Percentiles rank a stretch among this genome's conserved stretches.
Conservation (phyloP, 2,329 filamentous ascomycete species). For the Aureobasidium sp. region DNA sequence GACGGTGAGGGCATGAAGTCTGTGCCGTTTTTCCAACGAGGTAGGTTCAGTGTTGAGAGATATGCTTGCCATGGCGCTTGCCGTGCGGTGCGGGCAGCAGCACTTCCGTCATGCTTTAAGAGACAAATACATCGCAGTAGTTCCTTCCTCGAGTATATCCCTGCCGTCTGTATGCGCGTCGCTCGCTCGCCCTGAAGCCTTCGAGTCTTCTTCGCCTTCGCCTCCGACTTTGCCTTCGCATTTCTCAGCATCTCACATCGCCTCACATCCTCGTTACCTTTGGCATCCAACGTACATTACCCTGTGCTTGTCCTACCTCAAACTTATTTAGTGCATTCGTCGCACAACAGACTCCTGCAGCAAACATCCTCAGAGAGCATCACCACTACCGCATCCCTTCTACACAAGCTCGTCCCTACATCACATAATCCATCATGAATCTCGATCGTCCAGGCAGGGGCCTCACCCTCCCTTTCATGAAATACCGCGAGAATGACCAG, state of each 20-base stretch:
- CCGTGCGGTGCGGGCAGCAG: constrained; percentile 2
- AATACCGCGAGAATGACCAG: constrained; percentile 17
- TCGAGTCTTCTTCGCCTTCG: constrained; percentile 3
- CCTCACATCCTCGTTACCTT: constrained; percentile 6
- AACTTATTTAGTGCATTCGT: neutral
- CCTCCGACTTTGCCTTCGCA: neutral
- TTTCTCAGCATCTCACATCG: neutral
- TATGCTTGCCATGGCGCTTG: neutral
- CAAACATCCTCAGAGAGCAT: constrained; percentile 3
- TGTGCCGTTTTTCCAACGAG: constrained; percentile 1
- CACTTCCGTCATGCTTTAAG: neutral
- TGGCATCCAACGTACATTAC: neutral
- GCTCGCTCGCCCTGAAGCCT: neutral
- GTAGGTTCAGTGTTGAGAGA: neutral
- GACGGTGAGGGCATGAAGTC: neutral
- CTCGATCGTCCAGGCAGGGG: constrained; percentile 31
- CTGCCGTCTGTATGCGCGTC: constrained; percentile 9
- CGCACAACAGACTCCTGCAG: constrained; percentile 5
- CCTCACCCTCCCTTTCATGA: constrained; percentile 35
- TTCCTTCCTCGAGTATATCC: neutral
- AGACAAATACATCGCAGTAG: neutral
- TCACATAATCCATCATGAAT: constrained; percentile 30
- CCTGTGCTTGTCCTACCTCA: constrained; percentile 10
- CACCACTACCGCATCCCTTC: neutral
- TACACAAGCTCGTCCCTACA: neutral